Evolutionary conservation across 2,329 filamentous ascomycete genomes (phyloP), one percentile per base, ranked within the genome.

Genomic region (Ophiostoma australiae): DNA sequence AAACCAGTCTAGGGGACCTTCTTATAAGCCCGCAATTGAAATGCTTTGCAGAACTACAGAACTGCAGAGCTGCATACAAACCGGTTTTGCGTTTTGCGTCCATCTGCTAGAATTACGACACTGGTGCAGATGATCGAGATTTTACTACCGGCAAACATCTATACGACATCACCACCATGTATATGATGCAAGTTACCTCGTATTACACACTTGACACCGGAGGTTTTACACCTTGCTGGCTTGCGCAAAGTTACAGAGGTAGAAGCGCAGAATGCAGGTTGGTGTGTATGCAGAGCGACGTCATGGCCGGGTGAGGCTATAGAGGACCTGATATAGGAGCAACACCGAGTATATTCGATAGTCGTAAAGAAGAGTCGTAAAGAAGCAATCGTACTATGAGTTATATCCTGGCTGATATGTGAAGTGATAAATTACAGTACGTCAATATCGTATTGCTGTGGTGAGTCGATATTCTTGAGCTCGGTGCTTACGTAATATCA

Each of bases 261-360:
- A 58, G 52, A 58, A 13, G n/a, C 3, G 52, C n/a, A 58, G 52
- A 58, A 58, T 58, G 27, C 52, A 23, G 52, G 52, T 58, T 58
- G 52, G 52, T 31, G 52, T 58, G 52, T n/a, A 58, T 58, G 52
- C 52, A 58, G 23, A 58, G 52, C 52, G 52, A 58, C 52, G 52
- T 58, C 52, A 58, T 58, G 52, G 52, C 48, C 2, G n/a, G 13
- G 52, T 58, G 7, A 20, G n/a, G 44, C 44, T 48, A 58, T 58
- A 58, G 15, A 7, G 52, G n/a, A 58, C 11, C n/a, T 5, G 23
- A 15, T 58, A 58, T 58, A 58, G 52, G 48, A 58, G n/a, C 52
- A 58, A 58, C n/a, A 58, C n/a, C n/a, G 52, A 58, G 52, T 15
- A 48, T 1, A 20, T 48, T 31, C 27, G 27, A 31, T 31, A 31